Base-by-base conservation (phyloP, 176 grass and related monocot genomes). In the Alloteropsis semialata region DNA sequence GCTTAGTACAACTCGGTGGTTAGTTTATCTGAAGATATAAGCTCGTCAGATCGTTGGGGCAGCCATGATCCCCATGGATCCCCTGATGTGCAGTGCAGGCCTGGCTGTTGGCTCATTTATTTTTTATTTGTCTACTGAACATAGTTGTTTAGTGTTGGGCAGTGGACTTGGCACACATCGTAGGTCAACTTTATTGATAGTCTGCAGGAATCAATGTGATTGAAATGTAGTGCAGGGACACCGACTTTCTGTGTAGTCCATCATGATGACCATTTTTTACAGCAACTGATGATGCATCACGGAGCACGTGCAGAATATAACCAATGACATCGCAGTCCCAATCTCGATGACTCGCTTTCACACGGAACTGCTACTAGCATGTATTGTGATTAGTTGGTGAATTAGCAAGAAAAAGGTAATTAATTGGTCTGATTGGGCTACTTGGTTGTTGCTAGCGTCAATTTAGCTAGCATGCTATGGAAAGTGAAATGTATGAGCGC, bases 261-360 rank as follows among this genome's bases (percentile, higher is more conserved):
- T 28, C 14, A 38, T 45, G 66, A 45, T 8, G 39, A 44, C 1
- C 2, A 25, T 2, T 43, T 43, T 66, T 69, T 69, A 42, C 22
- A 43, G 37, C 22, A 16, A 69, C 38, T 43, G 38, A 42, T 43
- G 38, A 42, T 42, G 65, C 10, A 6, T 42, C 21, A 69, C 60
- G 54, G 38, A 62, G 56, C 75, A 77, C 53, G 58, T 77, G 75
- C 39, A 30, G 25, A 77, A 60, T 61, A 60, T 59, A 43, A 60
- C 37, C n/a, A 38, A 15, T 19, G 49, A 56, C 50, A 75, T 24
- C 33, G 24, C 25, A 17, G 3, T 72, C 7, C 41, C 41, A 61
- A 77, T 77, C 75, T 62, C 75, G 56, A 62, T 62, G 75, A 16
- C 16, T 5, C 2, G 14, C 37, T 77, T 22, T 62, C 56, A 45